Percentiles rank a stretch among this genome's conserved stretches.
Evolutionary conservation across 495 filamentous ascomycete genomes (phyloP).

Genomic region (Penicillium pancosmium): DNA sequence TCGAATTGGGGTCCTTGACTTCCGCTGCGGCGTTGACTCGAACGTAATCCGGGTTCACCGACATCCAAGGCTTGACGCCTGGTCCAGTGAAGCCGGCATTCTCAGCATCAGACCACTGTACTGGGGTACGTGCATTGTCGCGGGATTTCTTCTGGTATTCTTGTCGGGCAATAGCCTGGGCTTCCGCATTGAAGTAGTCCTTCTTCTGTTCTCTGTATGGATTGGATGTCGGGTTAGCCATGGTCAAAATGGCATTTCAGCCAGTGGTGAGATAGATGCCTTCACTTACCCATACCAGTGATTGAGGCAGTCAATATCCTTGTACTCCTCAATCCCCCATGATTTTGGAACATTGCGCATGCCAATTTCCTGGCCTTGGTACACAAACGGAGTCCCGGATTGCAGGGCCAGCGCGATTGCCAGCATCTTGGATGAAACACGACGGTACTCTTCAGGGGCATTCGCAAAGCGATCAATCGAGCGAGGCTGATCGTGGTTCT

Average conservation of each 20-base stretch:
- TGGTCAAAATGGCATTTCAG: neutral
- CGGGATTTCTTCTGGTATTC: conserved; percentile 56
- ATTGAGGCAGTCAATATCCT: conserved; percentile 70
- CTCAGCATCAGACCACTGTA: conserved; percentile 51
- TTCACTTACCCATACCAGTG: conserved; percentile 55
- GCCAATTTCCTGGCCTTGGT: conserved; percentile 78
- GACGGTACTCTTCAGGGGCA: conserved; percentile 47
- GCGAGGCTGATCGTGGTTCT: conserved; percentile 74
- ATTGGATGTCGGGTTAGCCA: neutral
- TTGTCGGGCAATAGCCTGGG: conserved; percentile 35
- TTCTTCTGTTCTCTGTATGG: conserved; percentile 36
- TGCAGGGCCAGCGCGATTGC: conserved; percentile 60
- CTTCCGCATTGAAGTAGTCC: conserved; percentile 36
- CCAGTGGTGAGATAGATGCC: too few relatives aligned
- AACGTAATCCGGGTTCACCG: conserved; percentile 55
- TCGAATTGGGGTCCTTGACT: conserved; percentile 44
- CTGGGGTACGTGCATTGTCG: conserved; percentile 59
- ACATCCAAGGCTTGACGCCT: conserved; percentile 63
- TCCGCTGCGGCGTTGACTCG: conserved; percentile 55
- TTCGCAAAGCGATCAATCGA: conserved; percentile 63
- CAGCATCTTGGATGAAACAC: conserved; percentile 61
- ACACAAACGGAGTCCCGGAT: conserved; percentile 71
- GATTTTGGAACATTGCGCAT: conserved; percentile 68
- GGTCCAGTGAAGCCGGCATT: conserved; percentile 57
- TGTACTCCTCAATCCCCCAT: conserved; percentile 70